Percentiles rank a stretch among this genome's conserved stretches.
Evolutionary conservation across 2,329 filamentous ascomycete genomes (phyloP).

Genomic region (Diaporthe helianthi): DNA sequence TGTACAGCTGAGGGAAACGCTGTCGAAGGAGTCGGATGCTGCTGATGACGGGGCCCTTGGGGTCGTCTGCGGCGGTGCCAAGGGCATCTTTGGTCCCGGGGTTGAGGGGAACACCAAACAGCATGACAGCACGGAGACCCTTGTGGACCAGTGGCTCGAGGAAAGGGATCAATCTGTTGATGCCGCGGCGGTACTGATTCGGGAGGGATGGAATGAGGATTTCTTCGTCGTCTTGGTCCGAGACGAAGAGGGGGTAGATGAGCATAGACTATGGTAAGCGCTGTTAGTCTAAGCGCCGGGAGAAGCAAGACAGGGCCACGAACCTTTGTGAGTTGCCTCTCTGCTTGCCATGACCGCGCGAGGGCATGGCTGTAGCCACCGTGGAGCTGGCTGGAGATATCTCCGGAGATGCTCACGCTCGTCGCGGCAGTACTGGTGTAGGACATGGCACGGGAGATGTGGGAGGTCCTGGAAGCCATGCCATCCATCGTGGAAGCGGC

Average conservation of each 20-base stretch:
- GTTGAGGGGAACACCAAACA: conserved; percentile 91
- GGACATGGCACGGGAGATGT: conserved; percentile 69
- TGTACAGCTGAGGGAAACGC: conserved; percentile 88
- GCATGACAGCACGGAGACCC: conserved; percentile 89
- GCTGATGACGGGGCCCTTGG: conserved; percentile 88
- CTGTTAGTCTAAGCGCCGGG: conserved; percentile 13
- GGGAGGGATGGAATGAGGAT: conserved; percentile 88
- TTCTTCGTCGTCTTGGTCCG: conserved; percentile 92
- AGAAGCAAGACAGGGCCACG: neutral
- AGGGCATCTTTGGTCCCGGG: conserved; percentile 86
- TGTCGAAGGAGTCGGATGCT: conserved; percentile 84
- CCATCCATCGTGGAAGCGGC: conserved; percentile 65
- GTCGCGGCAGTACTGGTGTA: conserved; percentile 72
- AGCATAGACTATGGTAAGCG: conserved; percentile 81
- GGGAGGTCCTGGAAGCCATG: conserved; percentile 64
- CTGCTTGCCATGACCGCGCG: conserved; percentile 81
- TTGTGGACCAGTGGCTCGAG: conserved; percentile 87
- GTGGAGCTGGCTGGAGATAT: conserved; percentile 84
- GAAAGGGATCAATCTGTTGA: conserved; percentile 86
- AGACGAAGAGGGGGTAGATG: conserved; percentile 96
- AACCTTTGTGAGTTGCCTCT: conserved; percentile 86
- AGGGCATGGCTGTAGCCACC: conserved; percentile 84
- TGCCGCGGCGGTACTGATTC: conserved; percentile 84
- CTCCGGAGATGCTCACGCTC: conserved; percentile 73
- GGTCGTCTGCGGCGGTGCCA: conserved; percentile 91